Conservation (phyloP, 2,329 filamentous ascomycete species). For the Curvularia eragrostidis region DNA sequence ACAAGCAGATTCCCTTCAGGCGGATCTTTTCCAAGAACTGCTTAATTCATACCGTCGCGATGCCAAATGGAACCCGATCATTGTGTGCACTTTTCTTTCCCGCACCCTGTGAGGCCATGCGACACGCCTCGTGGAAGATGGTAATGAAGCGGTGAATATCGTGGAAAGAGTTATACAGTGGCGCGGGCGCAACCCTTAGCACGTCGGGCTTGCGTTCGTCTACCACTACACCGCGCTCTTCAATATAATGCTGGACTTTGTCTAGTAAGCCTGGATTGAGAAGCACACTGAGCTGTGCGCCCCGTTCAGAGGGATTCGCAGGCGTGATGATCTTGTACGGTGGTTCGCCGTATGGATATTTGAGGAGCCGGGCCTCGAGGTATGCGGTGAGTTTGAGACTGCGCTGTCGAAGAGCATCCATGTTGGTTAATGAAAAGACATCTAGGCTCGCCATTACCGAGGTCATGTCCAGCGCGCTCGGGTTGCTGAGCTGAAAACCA, state of each 20-base stretch:
- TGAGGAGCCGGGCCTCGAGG: slow-evolving; percentile 62
- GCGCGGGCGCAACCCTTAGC: slow-evolving; percentile 81
- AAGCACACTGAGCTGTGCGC: slow-evolving; percentile 79
- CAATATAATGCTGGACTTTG: slow-evolving; percentile 67
- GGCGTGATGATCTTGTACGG: slow-evolving; percentile 71
- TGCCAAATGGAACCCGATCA: slow-evolving; percentile 11
- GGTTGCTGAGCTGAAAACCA: slow-evolving; percentile 87
- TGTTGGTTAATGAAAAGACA: slow-evolving; percentile 74
- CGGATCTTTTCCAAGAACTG: background rate
- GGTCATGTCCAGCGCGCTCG: slow-evolving; percentile 77
- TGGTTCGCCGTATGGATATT: slow-evolving; percentile 25
- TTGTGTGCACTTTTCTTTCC: slow-evolving; percentile 2
- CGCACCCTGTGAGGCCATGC: slow-evolving; percentile 39
- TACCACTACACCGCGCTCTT: slow-evolving; percentile 73
- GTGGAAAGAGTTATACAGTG: slow-evolving; percentile 80
- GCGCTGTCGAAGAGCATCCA: slow-evolving; percentile 72
- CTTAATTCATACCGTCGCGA: slow-evolving; percentile 20
- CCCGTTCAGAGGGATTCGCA: slow-evolving; percentile 68
- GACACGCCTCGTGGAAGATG: slow-evolving; percentile 60
- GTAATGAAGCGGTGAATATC: slow-evolving; percentile 64
- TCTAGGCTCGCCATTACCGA: slow-evolving; percentile 75
- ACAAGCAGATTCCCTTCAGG: slow-evolving; percentile 1
- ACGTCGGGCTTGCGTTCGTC: slow-evolving; percentile 88
- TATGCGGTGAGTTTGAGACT: slow-evolving; percentile 78
- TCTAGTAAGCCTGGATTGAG: slow-evolving; percentile 74